Evolutionary conservation across 805 yeast genomes (phyloP).

Genomic region (Candida dajiaensis): DNA sequence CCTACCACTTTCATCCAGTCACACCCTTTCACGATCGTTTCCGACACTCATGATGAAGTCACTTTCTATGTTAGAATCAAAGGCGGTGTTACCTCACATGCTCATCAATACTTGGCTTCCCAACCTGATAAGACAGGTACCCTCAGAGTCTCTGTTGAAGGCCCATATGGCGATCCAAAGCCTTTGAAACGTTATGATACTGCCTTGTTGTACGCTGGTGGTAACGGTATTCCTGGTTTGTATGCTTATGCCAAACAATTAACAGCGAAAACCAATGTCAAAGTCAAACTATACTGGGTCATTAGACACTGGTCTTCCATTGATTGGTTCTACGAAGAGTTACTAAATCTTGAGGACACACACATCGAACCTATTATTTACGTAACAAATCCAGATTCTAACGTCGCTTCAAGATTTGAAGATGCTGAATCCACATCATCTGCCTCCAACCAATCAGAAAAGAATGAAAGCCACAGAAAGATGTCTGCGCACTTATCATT

Average conservation of each 20-base stretch:
- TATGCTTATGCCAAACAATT: constrained; percentile 29
- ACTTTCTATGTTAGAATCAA: constrained; percentile 43
- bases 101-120: constrained; percentile 10
- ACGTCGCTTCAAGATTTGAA: not conserved
- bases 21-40: constrained; percentile 63
- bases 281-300: constrained; percentile 57
- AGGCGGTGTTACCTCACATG: constrained; percentile 46
- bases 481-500: constrained; percentile 16
- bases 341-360: constrained; percentile 25
- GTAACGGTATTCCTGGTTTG: constrained; percentile 45
- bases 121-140: constrained; percentile 21
- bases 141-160: constrained; percentile 44
- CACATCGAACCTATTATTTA: constrained; percentile 13
- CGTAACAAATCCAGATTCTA: constrained; percentile 11
- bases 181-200: constrained; percentile 33
- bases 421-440: not conserved
- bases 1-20: constrained; percentile 56
- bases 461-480: not conserved
- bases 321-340: constrained; percentile 45
- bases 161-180: constrained; percentile 49
- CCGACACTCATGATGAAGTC: constrained; percentile 34
- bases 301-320: constrained; percentile 49
- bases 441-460: not conserved
- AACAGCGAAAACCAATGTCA: constrained; percentile 18
- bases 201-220: constrained; percentile 42